A percentile compares a stretch with the other conserved stretches of the same genome.
Conservation (phyloP, 106 monocot genomes). For the Platanthera zijinensis region DNA sequence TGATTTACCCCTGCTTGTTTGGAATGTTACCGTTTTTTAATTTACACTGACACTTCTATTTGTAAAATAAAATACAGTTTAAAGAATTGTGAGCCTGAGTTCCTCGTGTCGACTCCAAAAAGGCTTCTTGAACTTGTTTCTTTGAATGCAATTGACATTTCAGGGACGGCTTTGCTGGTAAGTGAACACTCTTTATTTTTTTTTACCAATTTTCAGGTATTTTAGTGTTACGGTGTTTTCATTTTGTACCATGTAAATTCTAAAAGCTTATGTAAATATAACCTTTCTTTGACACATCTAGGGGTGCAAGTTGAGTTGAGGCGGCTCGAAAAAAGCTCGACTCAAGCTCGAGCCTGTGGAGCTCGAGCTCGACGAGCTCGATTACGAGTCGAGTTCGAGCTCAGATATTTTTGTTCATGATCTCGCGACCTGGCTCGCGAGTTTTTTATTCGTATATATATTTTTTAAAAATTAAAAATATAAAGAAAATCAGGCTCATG, state of each 20-base stretch:
- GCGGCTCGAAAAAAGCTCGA: too few relatives aligned
- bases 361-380: too few relatives aligned
- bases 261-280: neutral
- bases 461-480: too few relatives aligned
- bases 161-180: conserved; percentile 65
- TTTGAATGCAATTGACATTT: conserved; percentile 62
- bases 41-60: neutral
- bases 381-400: too few relatives aligned
- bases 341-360: too few relatives aligned
- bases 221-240: neutral
- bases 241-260: neutral
- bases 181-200: neutral
- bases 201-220: neutral
- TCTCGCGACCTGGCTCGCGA: too few relatives aligned
- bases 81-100: conserved; percentile 87
- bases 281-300: neutral
- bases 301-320: too few relatives aligned
- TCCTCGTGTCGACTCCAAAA: conserved; percentile 74
- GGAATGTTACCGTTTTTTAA: neutral
- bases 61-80: conserved; percentile 29
- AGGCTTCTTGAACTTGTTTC: conserved; percentile 76
- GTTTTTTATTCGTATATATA: too few relatives aligned
- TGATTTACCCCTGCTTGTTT: neutral
- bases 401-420: too few relatives aligned
- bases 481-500: too few relatives aligned